Base-by-base conservation (phyloP, 2,329 filamentous ascomycete species). In the Fusarium brevicatenulatum region DNA sequence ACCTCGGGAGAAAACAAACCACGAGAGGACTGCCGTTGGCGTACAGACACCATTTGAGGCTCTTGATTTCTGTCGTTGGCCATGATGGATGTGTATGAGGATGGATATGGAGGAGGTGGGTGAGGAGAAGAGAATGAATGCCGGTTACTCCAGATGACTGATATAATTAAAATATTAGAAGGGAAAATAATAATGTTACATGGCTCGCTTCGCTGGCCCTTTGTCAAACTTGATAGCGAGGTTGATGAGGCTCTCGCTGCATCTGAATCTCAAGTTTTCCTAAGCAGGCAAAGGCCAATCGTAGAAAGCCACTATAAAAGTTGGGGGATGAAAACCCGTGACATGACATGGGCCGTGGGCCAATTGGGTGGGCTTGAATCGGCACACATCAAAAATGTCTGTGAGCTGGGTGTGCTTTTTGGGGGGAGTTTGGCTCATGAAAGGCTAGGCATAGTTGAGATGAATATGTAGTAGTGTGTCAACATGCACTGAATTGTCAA, bases 1-100 rank as follows among this genome's bases (percentile, higher is more conserved):
- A 87, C 68, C 56, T 85, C 84, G 9, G 83, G 83, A 19, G 86
- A 82, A 28, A 86, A 74, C 15, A 86, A 58, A 9, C 83, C 82
- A 42, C 81, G 75, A 40, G 70, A 76, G 19, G 75, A 77, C 50
- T 76, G 77, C n/a, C 66, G 76, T 55, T 70, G 77, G 52, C 65
- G 76, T 21, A 74, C 49, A 36, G 70, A 62, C 40, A 52, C 69
- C 46, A 77, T 65, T 49, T 70, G 76, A 57, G 76, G 55, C 28
- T 68, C 68, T 47, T 46, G 73, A 11, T 66, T 66, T 69, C 43
- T 64, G 39, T 70, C 61, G 19, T 74, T 64, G 46, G 65, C 63
- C 75, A 78, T 79, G 49, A 34, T 53, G 64, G 30, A 46, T 57
- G 50, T n/a, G 47, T 63, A 37, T 34, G 30, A 43, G 32, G 23